Conservation (phyloP, 805 yeast genomes). For the Candida glaebosa region DNA sequence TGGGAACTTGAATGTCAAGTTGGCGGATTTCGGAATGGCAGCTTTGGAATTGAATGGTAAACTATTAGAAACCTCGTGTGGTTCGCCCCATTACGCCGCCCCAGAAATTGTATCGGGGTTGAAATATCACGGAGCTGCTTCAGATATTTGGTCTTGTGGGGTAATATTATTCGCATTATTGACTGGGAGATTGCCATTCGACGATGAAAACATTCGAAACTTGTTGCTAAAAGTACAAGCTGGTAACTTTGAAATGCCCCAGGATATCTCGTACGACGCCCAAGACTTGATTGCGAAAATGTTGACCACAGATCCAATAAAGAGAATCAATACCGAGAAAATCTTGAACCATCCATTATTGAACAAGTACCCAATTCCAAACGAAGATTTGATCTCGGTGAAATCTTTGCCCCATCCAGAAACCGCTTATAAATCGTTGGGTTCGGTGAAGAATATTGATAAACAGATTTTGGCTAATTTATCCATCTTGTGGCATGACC, state of each 20-base stretch:
- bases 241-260: constrained; percentile 73
- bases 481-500: constrained; percentile 56
- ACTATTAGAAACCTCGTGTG: constrained; percentile 76
- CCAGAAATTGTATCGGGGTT: constrained; percentile 81
- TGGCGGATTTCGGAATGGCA: constrained; percentile 90
- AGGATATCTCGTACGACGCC: constrained; percentile 59
- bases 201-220: constrained; percentile 74
- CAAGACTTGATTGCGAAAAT: constrained; percentile 61
- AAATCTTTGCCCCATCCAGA: constrained; percentile 53
- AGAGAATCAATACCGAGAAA: constrained; percentile 65
- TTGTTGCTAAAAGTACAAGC: constrained; percentile 71
- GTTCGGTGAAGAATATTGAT: constrained; percentile 47
- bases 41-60: constrained; percentile 72
- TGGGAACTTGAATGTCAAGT: constrained; percentile 61
- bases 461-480: constrained; percentile 51
- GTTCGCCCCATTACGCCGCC: constrained; percentile 86
- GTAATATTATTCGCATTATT: constrained; percentile 73
- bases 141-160: constrained; percentile 89
- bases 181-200: constrained; percentile 81
- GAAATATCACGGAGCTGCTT: constrained; percentile 78
- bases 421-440: constrained; percentile 50
- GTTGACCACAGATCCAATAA: constrained; percentile 66
- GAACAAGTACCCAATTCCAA: constrained; percentile 46
- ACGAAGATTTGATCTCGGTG: constrained; percentile 43
- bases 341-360: constrained; percentile 60